Evolutionary conservation across 345 rosid species (phyloP).

Genomic region (Ailanthus altissimus): DNA sequence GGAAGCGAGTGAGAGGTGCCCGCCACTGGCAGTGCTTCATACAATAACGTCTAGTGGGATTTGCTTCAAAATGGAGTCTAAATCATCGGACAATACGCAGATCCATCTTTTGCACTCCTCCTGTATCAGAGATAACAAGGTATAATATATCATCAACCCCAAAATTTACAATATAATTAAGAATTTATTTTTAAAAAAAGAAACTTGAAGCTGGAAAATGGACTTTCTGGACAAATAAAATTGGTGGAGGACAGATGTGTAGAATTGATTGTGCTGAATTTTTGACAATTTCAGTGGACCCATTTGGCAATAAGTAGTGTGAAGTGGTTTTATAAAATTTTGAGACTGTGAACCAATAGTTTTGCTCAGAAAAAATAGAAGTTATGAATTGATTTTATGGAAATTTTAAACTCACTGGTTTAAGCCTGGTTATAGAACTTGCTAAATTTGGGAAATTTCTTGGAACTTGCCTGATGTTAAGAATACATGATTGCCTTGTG

Average conservation of each 20-base stretch:
- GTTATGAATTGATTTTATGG: constrained; percentile 11
- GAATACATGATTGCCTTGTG: background rate
- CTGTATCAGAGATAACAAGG: constrained; percentile 94
- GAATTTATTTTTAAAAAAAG: background rate
- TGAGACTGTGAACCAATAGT: background rate
- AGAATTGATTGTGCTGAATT: background rate
- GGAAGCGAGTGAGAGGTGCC: constrained; percentile 85
- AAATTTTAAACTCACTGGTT: background rate
- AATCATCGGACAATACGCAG: constrained; percentile 53
- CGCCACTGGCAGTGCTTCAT: constrained; percentile 91
- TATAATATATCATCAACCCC: constrained; percentile 36
- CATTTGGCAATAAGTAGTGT: background rate
- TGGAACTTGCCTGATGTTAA: constrained; percentile 7
- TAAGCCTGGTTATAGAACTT: constrained; percentile 1
- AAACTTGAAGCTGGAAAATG: constrained; percentile 14
- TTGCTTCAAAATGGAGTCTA: constrained; percentile 93
- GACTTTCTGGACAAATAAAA: constrained; percentile 31
- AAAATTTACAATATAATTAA: constrained; percentile 6
- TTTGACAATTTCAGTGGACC: constrained; percentile 21
- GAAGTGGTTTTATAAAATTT: constrained; percentile 15
- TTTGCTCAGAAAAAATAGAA: constrained; percentile 11
- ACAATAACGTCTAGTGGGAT: constrained; percentile 68
- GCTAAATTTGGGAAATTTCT: constrained; percentile 5
- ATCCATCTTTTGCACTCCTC: constrained; percentile 72
- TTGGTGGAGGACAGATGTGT: constrained; percentile 26